Base-by-base conservation (phyloP, 1,139 yeast species). In the Pichia sp. region DNA sequence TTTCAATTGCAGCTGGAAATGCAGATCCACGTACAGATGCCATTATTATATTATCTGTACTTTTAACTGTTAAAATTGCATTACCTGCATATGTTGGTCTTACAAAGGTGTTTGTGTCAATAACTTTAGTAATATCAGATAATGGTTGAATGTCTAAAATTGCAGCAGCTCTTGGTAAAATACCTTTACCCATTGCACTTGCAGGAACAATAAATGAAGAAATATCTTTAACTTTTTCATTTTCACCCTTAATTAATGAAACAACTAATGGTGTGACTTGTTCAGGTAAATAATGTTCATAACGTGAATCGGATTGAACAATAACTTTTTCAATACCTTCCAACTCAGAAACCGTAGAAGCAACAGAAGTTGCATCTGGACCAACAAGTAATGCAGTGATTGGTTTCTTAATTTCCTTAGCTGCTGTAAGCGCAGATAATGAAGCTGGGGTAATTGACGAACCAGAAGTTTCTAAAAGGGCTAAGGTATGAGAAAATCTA, bases 1-100 rank as follows among this genome's bases (percentile, higher is more conserved):
- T 67, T 2, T 63, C 52, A 25, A 60, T 69, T 11, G 74, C 74
- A 14, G 88, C 76, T 11, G 78, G 72, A 56, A 91, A 91, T 0
- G 97, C 87, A 19, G 96, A 84, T 2, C 89, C 73, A 67, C 98
- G 78, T 13, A 86, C 78, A 13, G 95, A 82, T 19, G 84, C 68
- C 47, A 91, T 66, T 42, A 85, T 72, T 50, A 76, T 66, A 9
- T 70, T 60, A 56, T 89, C 96, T 24, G 63, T 69, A 28, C 87
- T 70, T 62, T 80, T 76, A 44, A 91, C 87, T 6, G 96, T 88
- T 31, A 87, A 78, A 49, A 87, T 69, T 3, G 94, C 95, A 62
- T 91, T 91, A 37, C 98, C 98, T 26, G 98, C 98, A 60, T 87
- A 91, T 38, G 91, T 87, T 38, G 97, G 97, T 60, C 97, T 80